Conservation (phyloP, 176 grass and related monocot species). For the Oryza glumipatula region DNA sequence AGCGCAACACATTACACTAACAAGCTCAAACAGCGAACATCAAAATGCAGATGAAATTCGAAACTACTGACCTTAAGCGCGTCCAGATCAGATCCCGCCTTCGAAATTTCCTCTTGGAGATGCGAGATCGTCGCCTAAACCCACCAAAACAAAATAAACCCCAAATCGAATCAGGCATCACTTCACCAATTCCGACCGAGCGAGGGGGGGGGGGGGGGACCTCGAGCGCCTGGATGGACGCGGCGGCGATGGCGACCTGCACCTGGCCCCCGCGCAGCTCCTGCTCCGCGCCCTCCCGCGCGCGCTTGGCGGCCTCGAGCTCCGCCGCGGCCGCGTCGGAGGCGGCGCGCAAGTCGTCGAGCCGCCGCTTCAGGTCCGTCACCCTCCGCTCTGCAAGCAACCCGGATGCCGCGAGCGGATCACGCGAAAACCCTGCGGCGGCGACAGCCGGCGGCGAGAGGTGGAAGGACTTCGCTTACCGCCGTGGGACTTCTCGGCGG, state of each 20-base stretch:
- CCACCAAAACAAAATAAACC: not conserved
- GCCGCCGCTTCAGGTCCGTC: constrained; percentile 62
- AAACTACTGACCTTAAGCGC: constrained; percentile 56
- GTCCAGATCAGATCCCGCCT: constrained; percentile 49
- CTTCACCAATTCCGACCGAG: not conserved
- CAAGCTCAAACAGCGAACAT: not conserved
- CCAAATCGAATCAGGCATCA: not conserved
- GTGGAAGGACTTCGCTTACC: constrained; percentile 25
- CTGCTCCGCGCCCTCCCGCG: constrained; percentile 57
- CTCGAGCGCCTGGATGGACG: constrained; percentile 59
- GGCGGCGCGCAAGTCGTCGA: constrained; percentile 41
- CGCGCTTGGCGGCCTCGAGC: constrained; percentile 61
- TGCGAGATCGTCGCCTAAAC: constrained; percentile 54
- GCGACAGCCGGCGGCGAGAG: not conserved
- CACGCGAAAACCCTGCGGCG: not conserved
- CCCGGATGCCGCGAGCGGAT: not conserved
- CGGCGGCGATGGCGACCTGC: constrained; percentile 55
- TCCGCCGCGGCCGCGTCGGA: constrained; percentile 48
- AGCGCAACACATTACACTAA: not conserved
- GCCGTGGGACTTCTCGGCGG: constrained; percentile 68
- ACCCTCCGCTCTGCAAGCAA: constrained; percentile 58
- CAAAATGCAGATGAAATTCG: not conserved
- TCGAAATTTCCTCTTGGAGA: constrained; percentile 67
- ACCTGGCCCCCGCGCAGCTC: constrained; percentile 60
- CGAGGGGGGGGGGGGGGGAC: not conserved